Base-by-base conservation (phyloP, 805 yeast species). In the Kregervanrija pseudodelftensis region DNA sequence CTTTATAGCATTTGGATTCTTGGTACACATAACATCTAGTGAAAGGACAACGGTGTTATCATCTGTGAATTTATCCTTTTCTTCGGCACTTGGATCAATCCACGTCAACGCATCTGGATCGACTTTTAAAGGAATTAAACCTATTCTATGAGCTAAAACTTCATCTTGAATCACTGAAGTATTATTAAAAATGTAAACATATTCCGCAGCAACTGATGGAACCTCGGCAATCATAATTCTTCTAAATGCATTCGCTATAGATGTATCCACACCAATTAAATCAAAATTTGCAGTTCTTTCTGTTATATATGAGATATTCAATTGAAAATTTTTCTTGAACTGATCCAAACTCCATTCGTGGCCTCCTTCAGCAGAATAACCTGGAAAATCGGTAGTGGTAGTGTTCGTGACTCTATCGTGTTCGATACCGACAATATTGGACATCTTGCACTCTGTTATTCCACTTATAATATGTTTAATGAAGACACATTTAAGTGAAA, bases 121-220 rank as follows among this genome's bases (percentile, higher is more conserved):
- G 39, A 88, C 85, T 53, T 82, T 84, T 55, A 93, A 72, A 32
- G 99, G 99, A 41, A 91, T 74, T 52, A 93, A 73, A 40, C 99
- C 99, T 50, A 93, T 81, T 70, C 99, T 80, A 61, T 88, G 96
- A 4, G 99, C 91, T 52, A 93, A 75, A 14, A 93, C 96, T 69
- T 93, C 99, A 64, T 93, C 99, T 65, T 90, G 97, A 51, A 93
- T 87, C 40, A 93, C 96, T 1, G 96, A 87, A 1, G 99, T 93
- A 66, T 93, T 93, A 73, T 88, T 91, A 70, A 85, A 85, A 48
- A 93, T 76, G 61, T 82, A 89, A 13, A 93, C 88, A 50, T 86
- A 79, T 65, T 93, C 99, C 16, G 96, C 85, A 12, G 99, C 98
- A 39, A 91, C 95, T 2, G 93, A 77, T 15, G 99, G 99, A 36